A percentile compares a stretch with the other conserved stretches of the same genome.
These are phyloP conservation scores for Salvia miltiorrhiza DNA, from an alignment of 257 asterid species.

Conservation along the genomic window DNA sequence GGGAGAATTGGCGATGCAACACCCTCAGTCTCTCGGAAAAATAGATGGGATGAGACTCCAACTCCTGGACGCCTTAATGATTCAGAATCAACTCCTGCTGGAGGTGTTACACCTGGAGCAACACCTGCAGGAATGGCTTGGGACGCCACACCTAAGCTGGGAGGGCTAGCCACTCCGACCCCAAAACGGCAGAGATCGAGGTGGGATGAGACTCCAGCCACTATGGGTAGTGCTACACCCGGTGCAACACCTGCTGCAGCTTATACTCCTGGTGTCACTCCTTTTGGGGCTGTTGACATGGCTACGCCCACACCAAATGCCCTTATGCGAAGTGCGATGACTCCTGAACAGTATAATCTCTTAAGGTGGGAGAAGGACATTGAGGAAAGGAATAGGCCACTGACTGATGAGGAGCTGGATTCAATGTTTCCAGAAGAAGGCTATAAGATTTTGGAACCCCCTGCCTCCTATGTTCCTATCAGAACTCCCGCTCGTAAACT, in stretches of 20 bases:
- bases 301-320: constrained; percentile 92
- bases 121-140: constrained; percentile 95
- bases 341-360: constrained; percentile 86
- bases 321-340: constrained; percentile 68
- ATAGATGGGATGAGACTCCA: constrained; percentile 97
- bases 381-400: constrained; percentile 80
- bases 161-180: constrained; percentile 82
- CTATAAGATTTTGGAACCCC: constrained; percentile 82
- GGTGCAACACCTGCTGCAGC: constrained; percentile 89
- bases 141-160: constrained; percentile 84
- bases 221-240: constrained; percentile 92
- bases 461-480: constrained; percentile 79
- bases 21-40: constrained; percentile 64
- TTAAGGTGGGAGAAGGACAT: constrained; percentile 93
- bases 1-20: constrained; percentile 93
- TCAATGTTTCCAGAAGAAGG: constrained; percentile 88
- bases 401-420: constrained; percentile 89
- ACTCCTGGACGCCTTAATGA: constrained; percentile 84
- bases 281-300: constrained; percentile 70
- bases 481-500: constrained; percentile 91
- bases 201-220: constrained; percentile 97
- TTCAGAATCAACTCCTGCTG: constrained; percentile 86
- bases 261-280: constrained; percentile 83
- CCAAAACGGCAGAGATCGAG: constrained; percentile 95
- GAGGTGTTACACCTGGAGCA: constrained; percentile 86